A percentile compares a stretch with the other conserved stretches of the same genome.
Conservation (phyloP, 1,284 basidiomycete genomes). For the Ustilago nuda region DNA sequence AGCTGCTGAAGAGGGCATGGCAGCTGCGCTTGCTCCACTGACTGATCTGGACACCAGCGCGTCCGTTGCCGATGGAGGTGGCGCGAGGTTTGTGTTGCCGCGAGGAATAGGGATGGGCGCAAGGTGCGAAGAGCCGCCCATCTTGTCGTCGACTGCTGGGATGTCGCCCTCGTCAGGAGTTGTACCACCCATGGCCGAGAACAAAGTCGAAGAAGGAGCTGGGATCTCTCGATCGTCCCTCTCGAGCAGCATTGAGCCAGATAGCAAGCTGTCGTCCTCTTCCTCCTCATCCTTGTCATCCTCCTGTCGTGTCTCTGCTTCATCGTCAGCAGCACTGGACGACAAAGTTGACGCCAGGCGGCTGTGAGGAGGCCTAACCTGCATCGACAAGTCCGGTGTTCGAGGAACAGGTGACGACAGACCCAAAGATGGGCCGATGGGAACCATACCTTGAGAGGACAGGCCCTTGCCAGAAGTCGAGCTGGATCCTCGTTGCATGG, state of each 20-base stretch:
- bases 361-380: slow-evolving; percentile 21
- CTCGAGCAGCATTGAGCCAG: slow-evolving; percentile 44
- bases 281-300: slow-evolving; percentile 35
- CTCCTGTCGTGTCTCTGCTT: slow-evolving; percentile 25
- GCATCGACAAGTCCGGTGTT: slow-evolving; percentile 17
- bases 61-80: slow-evolving; percentile 25
- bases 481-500: slow-evolving; percentile 27
- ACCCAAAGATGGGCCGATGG: slow-evolving; percentile 12
- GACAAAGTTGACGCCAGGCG: slow-evolving; percentile 26
- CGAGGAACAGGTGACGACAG: slow-evolving; percentile 14
- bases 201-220: slow-evolving; percentile 40
- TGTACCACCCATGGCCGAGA: slow-evolving; percentile 34
- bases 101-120: slow-evolving; percentile 59
- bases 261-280: slow-evolving; percentile 31
- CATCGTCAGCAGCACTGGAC: slow-evolving; percentile 35
- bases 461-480: slow-evolving; percentile 20
- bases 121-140: slow-evolving; percentile 50
- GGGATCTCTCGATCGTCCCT: slow-evolving; percentile 46
- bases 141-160: slow-evolving; percentile 55
- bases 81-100: slow-evolving; percentile 10
- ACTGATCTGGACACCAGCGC: slow-evolving; percentile 18
- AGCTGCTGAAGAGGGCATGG: slow-evolving; percentile 14
- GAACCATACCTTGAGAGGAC: slow-evolving; percentile 16
- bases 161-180: slow-evolving; percentile 59
- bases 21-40: slow-evolving; percentile 12